Conservation (phyloP, 2,329 filamentous ascomycete species). For the Myrmaecium sp. region DNA sequence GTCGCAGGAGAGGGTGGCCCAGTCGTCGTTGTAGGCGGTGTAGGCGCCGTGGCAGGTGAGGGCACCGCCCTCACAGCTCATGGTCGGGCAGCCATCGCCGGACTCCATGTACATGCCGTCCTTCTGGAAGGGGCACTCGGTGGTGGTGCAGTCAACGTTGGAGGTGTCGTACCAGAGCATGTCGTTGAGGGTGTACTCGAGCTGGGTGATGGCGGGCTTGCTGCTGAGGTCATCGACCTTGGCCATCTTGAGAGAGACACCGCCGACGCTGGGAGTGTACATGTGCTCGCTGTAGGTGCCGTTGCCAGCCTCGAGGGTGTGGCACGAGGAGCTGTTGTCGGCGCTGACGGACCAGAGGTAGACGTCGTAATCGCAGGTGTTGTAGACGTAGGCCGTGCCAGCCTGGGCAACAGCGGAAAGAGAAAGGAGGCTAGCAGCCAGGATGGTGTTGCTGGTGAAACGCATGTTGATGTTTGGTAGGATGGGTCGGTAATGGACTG, state of each 20-base stretch:
- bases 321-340: slow-evolving; percentile 12
- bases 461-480: too few species aligned
- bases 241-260: slow-evolving; percentile 24
- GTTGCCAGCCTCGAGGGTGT: slow-evolving; percentile 12
- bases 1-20: slow-evolving; percentile 11
- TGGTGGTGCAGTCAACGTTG: slow-evolving; percentile 5
- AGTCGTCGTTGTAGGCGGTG: slow-evolving; percentile 15
- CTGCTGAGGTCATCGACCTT: slow-evolving; percentile 14
- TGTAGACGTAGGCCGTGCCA: slow-evolving; percentile 16
- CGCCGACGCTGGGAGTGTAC: slow-evolving; percentile 15
- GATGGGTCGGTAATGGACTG: too few species aligned
- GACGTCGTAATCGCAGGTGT: slow-evolving; percentile 20
- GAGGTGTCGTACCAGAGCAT: slow-evolving; percentile 6
- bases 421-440: slow-evolving; percentile 16
- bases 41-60: slow-evolving; percentile 13
- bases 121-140: slow-evolving; percentile 4
- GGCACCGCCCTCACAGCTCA: slow-evolving; percentile 8
- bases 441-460: too few species aligned
- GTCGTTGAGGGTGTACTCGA: slow-evolving; percentile 20
- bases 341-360: slow-evolving; percentile 21
- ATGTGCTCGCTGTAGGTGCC: slow-evolving; percentile 10
- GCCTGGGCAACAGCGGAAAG: slow-evolving; percentile 9
- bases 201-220: slow-evolving; percentile 12
- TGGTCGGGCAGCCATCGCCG: slow-evolving; percentile 3
- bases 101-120: slow-evolving; percentile 1